Base-by-base conservation (phyloP, 331 rosid genomes). In the Malus hybrid region DNA sequence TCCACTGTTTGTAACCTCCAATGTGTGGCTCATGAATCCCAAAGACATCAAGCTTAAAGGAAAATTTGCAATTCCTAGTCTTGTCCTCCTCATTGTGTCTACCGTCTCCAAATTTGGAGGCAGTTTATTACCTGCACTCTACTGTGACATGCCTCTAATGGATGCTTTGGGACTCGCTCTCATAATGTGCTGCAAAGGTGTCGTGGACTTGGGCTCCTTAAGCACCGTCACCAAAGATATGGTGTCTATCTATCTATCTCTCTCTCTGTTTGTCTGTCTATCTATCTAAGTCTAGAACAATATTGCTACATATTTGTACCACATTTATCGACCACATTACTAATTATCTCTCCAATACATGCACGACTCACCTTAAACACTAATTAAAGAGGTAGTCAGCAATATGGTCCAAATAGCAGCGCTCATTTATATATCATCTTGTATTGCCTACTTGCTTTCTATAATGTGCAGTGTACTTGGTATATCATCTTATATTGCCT, bases 101-200 rank as follows among this genome's bases (percentile, higher is more conserved):
- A 2, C 46, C 5, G 9, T 55, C 3, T 62, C 76, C 70, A 79
- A 78, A 65, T 64, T 78, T 2, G 60, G 46, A 5, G 80, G 70
- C 12, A 55, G 33, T 16, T 36, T 81, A 36, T 34, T 32, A 15
- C 28, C 80, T 19, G 61, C 72, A 26, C 9, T 81, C 7, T 75
- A 7, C 60, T 75, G 75, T 53, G 50, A 55, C 12, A 72, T 82
- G 70, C 77, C 82, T 11, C 24, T 4, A 6, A 39, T 22, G 46
- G 84, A 85, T 53, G 77, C 88, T 50, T 56, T 76, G 32, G 75
- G 71, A 1, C 70, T 85, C 4, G 61, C 79, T 50, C 44, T 78
- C 80, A 85, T 85, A 26, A 68, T 85, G 76, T 32, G 69, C 44
- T 64, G 79, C 80, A 75, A 80, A 73, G 88, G 88, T 10, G 74